Conservation (phyloP, 2,329 filamentous ascomycete species). For the Verruconis gallopava region DNA sequence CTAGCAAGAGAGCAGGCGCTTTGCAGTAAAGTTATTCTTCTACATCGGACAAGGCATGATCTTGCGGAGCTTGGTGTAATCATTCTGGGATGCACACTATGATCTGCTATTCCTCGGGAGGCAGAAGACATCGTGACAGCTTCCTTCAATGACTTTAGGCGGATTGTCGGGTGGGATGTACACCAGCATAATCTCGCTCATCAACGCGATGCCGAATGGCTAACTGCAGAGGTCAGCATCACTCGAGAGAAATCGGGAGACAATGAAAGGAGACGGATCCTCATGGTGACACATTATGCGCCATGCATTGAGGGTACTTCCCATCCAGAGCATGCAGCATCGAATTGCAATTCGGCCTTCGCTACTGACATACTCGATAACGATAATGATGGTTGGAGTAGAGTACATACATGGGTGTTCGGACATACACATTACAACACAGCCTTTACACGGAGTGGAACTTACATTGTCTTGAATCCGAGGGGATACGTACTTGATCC, state of each 20-base stretch:
- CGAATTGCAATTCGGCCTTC: too few species aligned
- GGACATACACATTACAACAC: too few species aligned
- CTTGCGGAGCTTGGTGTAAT: constrained; percentile 30
- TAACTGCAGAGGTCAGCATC: constrained; percentile 27
- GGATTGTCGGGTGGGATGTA: constrained; percentile 40
- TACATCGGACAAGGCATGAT: constrained; percentile 29
- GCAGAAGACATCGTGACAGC: constrained; percentile 27
- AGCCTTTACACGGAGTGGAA: too few species aligned
- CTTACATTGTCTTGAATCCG: too few species aligned
- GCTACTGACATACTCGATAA: too few species aligned
- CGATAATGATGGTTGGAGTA: too few species aligned
- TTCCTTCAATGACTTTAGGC: constrained; percentile 41
- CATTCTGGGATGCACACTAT: constrained; percentile 45
- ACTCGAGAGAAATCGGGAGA: constrained; percentile 12
- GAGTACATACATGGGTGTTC: too few species aligned
- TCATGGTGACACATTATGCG: constrained; percentile 47
- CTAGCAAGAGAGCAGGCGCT: constrained; percentile 29
- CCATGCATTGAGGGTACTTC: constrained; percentile 38
- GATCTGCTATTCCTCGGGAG: constrained; percentile 36
- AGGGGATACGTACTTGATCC: too few species aligned
- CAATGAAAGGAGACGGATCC: constrained; percentile 17
- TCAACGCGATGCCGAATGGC: constrained; percentile 37
- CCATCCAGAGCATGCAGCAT: too few species aligned
- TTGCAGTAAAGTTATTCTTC: constrained; percentile 26
- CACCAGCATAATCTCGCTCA: constrained; percentile 38